phyloP scores from a whole-genome alignment of 768 basidiomycete genomes.

The Suillus tomentosus region DNA sequence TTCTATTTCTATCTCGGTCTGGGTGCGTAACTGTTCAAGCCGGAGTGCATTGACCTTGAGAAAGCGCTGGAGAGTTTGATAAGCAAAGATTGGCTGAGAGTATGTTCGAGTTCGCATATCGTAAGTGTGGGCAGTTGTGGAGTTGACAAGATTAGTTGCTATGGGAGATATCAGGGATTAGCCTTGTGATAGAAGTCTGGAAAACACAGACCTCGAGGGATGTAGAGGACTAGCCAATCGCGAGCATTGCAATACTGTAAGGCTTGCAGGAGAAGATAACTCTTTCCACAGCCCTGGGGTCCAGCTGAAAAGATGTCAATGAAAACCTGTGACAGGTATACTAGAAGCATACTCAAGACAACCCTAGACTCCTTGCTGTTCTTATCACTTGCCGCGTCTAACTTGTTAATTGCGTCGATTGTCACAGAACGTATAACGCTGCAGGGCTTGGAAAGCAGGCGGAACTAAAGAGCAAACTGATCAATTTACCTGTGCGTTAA shows the following conservation, averaged over 20 bases:
- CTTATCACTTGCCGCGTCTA: slow-evolving; percentile 51
- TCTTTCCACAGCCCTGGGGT: slow-evolving; percentile 77
- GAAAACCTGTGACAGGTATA: neutral
- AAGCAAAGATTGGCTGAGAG: slow-evolving; percentile 66
- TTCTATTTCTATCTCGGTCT: slow-evolving; percentile 46
- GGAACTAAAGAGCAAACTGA: slow-evolving; percentile 46
- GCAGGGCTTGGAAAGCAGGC: slow-evolving; percentile 68
- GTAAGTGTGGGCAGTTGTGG: slow-evolving; percentile 71
- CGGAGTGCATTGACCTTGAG: slow-evolving; percentile 55
- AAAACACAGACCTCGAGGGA: slow-evolving; percentile 65
- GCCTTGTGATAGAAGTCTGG: neutral
- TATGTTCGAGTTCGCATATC: slow-evolving; percentile 78
- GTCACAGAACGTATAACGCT: slow-evolving; percentile 75
- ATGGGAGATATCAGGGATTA: slow-evolving; percentile 3
- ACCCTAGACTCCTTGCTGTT: slow-evolving; percentile 56
- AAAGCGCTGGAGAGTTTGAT: slow-evolving; percentile 64
- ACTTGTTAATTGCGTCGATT: slow-evolving; percentile 48
- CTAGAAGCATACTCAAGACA: slow-evolving; percentile 59
- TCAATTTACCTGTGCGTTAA: neutral
- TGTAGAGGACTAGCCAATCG: slow-evolving; percentile 83
- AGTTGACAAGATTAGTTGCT: slow-evolving; percentile 70
- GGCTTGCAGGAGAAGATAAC: slow-evolving; percentile 73
- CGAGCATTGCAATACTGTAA: slow-evolving; percentile 64
- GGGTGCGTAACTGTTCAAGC: slow-evolving; percentile 44
- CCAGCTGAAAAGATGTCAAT: slow-evolving; percentile 53